A percentile compares a stretch with the other conserved stretches of the same genome.
Conservation (phyloP, 2,329 filamentous ascomycete species). For the Trichophyton schoenleinii region DNA sequence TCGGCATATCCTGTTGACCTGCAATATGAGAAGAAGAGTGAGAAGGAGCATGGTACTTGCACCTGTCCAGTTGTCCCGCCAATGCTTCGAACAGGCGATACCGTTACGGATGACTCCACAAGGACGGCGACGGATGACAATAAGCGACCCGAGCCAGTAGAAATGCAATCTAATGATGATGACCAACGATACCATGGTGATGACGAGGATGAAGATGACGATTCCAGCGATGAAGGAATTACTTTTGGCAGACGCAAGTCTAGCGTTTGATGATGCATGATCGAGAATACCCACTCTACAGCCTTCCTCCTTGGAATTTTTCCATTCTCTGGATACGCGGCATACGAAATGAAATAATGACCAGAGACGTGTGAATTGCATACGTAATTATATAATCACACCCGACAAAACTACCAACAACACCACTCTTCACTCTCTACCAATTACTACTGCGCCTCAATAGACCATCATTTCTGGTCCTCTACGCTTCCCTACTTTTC, state of each 20-base stretch:
- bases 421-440: neutral
- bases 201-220: slow-evolving; percentile 28
- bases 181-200: slow-evolving; percentile 31
- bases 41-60: slow-evolving; percentile 7
- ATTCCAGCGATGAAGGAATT: slow-evolving; percentile 33
- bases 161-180: slow-evolving; percentile 19
- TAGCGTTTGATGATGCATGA: neutral
- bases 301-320: neutral
- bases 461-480: neutral
- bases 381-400: neutral
- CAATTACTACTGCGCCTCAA: neutral
- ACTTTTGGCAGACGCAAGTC: slow-evolving; percentile 23
- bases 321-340: neutral
- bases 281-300: neutral
- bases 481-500: neutral
- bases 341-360: slow-evolving; percentile 1
- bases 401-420: neutral
- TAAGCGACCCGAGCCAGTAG: neutral
- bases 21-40: slow-evolving; percentile 19
- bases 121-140: slow-evolving; percentile 2
- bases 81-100: slow-evolving; percentile 32
- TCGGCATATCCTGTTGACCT: slow-evolving; percentile 15
- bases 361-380: neutral
- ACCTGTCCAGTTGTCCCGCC: slow-evolving; percentile 21
- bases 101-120: slow-evolving; percentile 23